Evolutionary conservation across 2,329 filamentous ascomycete species (phyloP).

Genomic region (Leptographium lundbergii): DNA sequence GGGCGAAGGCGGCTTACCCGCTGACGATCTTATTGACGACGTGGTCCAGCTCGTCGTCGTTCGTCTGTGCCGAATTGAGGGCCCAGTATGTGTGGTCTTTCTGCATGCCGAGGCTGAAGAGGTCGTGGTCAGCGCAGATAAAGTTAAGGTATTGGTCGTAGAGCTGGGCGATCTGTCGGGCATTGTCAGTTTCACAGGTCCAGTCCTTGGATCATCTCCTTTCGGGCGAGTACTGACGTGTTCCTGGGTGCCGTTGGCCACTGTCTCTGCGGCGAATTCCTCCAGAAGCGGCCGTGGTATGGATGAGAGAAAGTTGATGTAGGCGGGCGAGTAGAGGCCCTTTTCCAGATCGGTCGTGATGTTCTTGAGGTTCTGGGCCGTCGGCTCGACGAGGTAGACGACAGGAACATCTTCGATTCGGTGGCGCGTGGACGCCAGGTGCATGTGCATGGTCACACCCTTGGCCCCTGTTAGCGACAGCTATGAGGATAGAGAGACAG

Average conservation of each 20-base stretch:
- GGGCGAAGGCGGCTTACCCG: slow-evolving; percentile 28
- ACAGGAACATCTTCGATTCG: slow-evolving; percentile 93
- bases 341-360: slow-evolving; percentile 80
- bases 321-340: slow-evolving; percentile 82
- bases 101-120: slow-evolving; percentile 88
- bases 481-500: neutral
- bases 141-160: slow-evolving; percentile 98
- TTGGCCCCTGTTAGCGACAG: neutral
- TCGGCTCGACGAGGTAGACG: slow-evolving; percentile 92
- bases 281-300: slow-evolving; percentile 82
- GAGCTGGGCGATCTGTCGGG: slow-evolving; percentile 64
- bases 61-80: slow-evolving; percentile 85
- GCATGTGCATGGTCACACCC: slow-evolving; percentile 95
- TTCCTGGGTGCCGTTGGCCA: slow-evolving; percentile 71
- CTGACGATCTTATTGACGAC: slow-evolving; percentile 87
- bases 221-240: slow-evolving; percentile 5
- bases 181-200: neutral
- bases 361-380: slow-evolving; percentile 60
- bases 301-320: slow-evolving; percentile 94
- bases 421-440: slow-evolving; percentile 66
- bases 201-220: too few relatives aligned
- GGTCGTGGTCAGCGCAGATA: slow-evolving; percentile 85
- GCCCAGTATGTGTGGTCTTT: slow-evolving; percentile 88
- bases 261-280: slow-evolving; percentile 85
- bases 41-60: slow-evolving; percentile 77